These are phyloP conservation scores for Musa troglodytarum DNA, from an alignment of 176 grass and related monocot genomes.

Conservation along the genomic window DNA sequence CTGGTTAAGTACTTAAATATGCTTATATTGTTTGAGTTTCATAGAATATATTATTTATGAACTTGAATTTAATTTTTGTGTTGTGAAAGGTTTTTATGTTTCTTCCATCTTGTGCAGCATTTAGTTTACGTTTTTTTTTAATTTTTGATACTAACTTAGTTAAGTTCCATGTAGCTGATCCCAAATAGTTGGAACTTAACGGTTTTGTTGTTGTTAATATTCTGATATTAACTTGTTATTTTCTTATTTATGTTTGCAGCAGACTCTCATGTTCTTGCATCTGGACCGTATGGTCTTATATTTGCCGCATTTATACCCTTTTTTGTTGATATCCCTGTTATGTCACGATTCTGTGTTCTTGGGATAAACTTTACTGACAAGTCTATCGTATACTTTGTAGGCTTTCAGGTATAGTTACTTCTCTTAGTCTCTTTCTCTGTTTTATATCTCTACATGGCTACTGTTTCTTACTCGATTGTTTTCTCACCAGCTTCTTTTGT, in stretches of 20 bases:
- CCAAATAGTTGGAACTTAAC: too few relatives aligned
- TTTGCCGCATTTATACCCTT: conserved; percentile 88
- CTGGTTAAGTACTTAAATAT: too few relatives aligned
- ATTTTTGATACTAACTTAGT: too few relatives aligned
- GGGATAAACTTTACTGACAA: conserved; percentile 75
- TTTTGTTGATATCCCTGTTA: conserved; percentile 77
- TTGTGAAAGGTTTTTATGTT: too few relatives aligned
- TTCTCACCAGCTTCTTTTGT: conserved; percentile 80
- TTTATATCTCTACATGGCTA: neutral
- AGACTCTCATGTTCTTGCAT: conserved; percentile 79
- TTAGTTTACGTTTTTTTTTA: too few relatives aligned
- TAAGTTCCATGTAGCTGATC: too few relatives aligned
- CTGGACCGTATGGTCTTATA: conserved; percentile 88
- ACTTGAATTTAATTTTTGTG: too few relatives aligned
- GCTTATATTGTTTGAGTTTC: too few relatives aligned
- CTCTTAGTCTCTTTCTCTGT: conserved; percentile 8
- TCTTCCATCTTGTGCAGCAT: too few relatives aligned
- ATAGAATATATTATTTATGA: too few relatives aligned
- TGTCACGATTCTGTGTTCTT: conserved; percentile 67
- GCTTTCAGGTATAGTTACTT: conserved; percentile 54
- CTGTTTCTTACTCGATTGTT: conserved; percentile 2
- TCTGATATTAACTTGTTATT: too few relatives aligned
- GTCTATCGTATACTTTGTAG: conserved; percentile 81
- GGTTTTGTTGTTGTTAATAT: too few relatives aligned
- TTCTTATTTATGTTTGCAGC: conserved; percentile 18